Evolutionary conservation across 1,139 yeast species (phyloP), one percentile per base, ranked within the genome.

Genomic region (Pneumocystis canis): DNA sequence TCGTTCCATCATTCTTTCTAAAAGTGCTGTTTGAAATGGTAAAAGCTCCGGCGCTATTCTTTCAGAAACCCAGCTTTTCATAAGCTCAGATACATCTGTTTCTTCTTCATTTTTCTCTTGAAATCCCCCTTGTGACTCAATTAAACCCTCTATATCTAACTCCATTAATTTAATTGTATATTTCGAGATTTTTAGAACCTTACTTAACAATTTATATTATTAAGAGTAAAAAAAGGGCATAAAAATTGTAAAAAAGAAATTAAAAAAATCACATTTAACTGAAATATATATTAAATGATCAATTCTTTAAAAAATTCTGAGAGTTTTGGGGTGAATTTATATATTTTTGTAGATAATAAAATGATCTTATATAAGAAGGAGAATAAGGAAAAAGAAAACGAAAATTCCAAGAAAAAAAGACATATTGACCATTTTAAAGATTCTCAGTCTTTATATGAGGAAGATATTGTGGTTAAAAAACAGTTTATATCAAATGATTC

Each of bases 41-140:
- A 63, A 58, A n/a, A 64, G 31, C 11, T 64, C 66, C 5, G 66
- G 66, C 9, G 65, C 61, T 31, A 35, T 60, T 5, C 65, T 60
- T 37, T 64, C 66, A 4, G 60, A 31, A 2, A 61, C 37, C 65
- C 65, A 64, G 59, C 61, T 28, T 40, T 58, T n/a, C 63, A 61
- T 28, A 9, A 57, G 18, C 6, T 39, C 41, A 1, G 30, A 47
- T 9, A 39, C 31, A 37, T 60, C 54, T 6, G 59, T 58, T 14
- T 59, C n/a, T 30, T 33, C 62, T 6, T 54, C 60, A 58, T 35
- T 57, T 60, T 60, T 20, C 2, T 9, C 18, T 20, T 20, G 6
- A 41, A 9, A 41, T 4, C 9, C 30, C 1, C 14, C 3, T 41
- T 41, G 25, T 41, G 11, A 25, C 30, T 41, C 53, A 37, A 37